Conservation (phyloP, 2,329 filamentous ascomycete species). For the Colletotrichum euphorbiae region DNA sequence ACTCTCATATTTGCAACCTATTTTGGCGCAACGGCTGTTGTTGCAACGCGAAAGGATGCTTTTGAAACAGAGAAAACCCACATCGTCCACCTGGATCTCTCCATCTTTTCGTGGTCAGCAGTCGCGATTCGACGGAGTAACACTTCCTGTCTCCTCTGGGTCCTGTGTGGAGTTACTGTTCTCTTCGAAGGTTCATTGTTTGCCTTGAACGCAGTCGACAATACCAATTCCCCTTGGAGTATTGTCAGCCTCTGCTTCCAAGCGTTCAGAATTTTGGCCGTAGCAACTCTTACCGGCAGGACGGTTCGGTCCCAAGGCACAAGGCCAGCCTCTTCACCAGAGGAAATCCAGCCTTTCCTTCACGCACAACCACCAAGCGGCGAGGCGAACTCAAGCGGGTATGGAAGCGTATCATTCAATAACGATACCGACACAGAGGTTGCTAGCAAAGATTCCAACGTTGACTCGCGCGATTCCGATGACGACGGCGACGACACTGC, state of each 20-base stretch:
- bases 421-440: background rate
- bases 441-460: background rate
- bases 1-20: background rate
- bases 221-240: too few species aligned
- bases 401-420: background rate
- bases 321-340: background rate
- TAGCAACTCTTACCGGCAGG: background rate
- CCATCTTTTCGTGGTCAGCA: background rate
- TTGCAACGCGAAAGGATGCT: background rate
- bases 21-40: background rate
- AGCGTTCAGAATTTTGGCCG: background rate
- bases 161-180: background rate
- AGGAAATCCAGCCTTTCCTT: constrained; percentile 23
- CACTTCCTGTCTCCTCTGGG: background rate
- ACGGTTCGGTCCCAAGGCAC: background rate
- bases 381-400: background rate
- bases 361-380: background rate
- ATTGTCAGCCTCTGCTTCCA: constrained; percentile 2
- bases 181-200: constrained; percentile 10
- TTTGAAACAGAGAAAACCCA: constrained; percentile 9
- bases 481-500: constrained; percentile 43
- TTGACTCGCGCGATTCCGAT: too few species aligned
- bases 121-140: background rate
- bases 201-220: background rate
- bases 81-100: constrained; percentile 12